A percentile compares a stretch with the other conserved stretches of the same genome.
Evolutionary conservation across 2,329 filamentous ascomycete species (phyloP).

Genomic region (Aspergillus caelatus): DNA sequence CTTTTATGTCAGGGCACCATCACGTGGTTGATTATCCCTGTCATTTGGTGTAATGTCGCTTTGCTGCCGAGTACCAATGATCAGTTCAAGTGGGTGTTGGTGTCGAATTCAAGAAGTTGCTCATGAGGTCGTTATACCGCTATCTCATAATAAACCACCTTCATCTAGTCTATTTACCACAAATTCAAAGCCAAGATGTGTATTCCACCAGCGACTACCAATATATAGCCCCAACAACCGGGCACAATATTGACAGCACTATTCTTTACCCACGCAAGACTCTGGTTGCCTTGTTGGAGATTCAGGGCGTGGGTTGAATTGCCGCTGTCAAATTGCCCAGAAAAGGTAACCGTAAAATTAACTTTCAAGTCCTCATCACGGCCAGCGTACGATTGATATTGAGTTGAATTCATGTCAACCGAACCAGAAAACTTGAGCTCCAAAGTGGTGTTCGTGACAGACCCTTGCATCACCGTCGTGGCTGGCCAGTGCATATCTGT

Average conservation of each 20-base stretch:
- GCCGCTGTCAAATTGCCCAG: constrained; percentile 2
- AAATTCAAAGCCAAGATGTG: not conserved
- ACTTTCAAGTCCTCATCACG: not conserved
- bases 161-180: not conserved
- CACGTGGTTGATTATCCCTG: not conserved
- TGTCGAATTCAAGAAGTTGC: not conserved
- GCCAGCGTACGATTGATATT: not conserved
- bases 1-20: not conserved
- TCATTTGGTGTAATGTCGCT: not conserved
- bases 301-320: constrained; percentile 4
- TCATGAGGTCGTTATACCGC: no score
- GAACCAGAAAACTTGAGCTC: not conserved
- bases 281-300: not conserved
- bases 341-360: constrained; percentile 4
- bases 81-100: not conserved
- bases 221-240: not conserved
- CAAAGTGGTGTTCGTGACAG: constrained; percentile 4
- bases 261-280: not conserved
- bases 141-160: not conserved
- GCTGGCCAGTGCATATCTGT: not conserved
- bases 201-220: not conserved
- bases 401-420: not conserved
- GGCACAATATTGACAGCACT: not conserved
- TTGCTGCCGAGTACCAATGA: not conserved
- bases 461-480: not conserved